These are phyloP conservation scores for Teratosphaeria zuluensis DNA, from an alignment of 2,329 filamentous ascomycete species.

Conservation along the genomic window DNA sequence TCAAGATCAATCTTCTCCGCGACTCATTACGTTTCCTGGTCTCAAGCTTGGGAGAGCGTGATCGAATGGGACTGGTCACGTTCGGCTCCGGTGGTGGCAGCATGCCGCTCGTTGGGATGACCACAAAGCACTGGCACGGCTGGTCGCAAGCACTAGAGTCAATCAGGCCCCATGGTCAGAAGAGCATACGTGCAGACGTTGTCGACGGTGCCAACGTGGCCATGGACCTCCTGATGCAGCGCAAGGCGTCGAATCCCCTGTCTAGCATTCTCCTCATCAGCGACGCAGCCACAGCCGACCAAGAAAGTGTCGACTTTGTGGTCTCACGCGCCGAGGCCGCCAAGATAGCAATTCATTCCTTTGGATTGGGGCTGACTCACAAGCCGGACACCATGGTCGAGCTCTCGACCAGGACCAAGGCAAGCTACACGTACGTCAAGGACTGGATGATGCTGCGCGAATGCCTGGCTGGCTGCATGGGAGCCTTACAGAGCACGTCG, in stretches of 20 bases:
- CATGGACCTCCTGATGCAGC: constrained; percentile 97
- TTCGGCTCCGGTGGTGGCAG: constrained; percentile 92
- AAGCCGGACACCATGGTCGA: constrained; percentile 99
- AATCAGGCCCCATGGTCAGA: constrained; percentile 88
- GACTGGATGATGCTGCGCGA: constrained; percentile 99
- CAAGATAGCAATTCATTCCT: constrained; percentile 96
- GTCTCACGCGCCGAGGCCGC: constrained; percentile 93
- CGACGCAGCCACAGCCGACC: constrained; percentile 88
- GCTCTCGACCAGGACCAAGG: constrained; percentile 87
- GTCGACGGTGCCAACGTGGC: constrained; percentile 96
- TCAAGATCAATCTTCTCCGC: constrained; percentile 90
- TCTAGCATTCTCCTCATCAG: constrained; percentile 95
- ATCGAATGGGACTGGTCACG: constrained; percentile 93
- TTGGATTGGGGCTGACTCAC: constrained; percentile 90
- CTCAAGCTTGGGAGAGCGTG: constrained; percentile 75
- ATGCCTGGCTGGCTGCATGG: constrained; percentile 86
- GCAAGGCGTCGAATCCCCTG: constrained; percentile 89
- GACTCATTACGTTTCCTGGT: constrained; percentile 92
- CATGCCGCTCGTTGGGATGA: constrained; percentile 96
- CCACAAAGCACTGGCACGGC: constrained; percentile 83
- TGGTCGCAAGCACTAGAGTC: constrained; percentile 80
- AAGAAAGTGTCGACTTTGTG: constrained; percentile 94
- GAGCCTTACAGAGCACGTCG: constrained; percentile 85
- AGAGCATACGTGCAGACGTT: constrained; percentile 90
- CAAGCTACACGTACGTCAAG: constrained; percentile 95